phyloP scores from a whole-genome alignment of 2,329 filamentous ascomycete genomes.

The Aureobasidium sp. region DNA sequence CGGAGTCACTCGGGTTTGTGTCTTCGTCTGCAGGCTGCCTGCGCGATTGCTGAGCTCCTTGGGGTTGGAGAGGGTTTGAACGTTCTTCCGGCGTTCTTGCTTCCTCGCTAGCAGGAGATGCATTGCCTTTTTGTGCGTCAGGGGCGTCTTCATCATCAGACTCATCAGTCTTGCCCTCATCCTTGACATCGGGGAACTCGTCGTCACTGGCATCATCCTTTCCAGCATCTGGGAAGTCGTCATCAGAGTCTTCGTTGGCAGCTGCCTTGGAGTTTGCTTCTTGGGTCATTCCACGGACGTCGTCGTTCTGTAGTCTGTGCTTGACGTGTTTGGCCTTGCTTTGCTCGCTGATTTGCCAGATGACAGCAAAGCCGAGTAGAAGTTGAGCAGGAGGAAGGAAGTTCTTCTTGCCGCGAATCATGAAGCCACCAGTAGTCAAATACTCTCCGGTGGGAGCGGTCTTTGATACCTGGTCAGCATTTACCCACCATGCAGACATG shows the following conservation, averaged over 20 bases:
- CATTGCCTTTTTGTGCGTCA: constrained; percentile 25
- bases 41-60: constrained; percentile 11
- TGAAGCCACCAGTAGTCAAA: constrained; percentile 68
- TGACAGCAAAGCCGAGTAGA: constrained; percentile 74
- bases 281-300: constrained; percentile 18
- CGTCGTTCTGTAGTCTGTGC: constrained; percentile 50
- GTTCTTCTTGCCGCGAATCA: constrained; percentile 80
- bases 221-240: constrained; percentile 20
- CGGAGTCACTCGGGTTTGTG: constrained; percentile 19
- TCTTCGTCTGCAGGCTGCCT: constrained; percentile 23
- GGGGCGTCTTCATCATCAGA: constrained; percentile 37
- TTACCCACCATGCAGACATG: constrained; percentile 95
- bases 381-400: constrained; percentile 81
- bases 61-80: constrained; percentile 17
- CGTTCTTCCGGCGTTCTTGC: constrained; percentile 8
- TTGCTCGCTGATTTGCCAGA: constrained; percentile 84
- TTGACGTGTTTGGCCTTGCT: constrained; percentile 75
- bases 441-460: constrained; percentile 72
- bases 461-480: constrained; percentile 83
- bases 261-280: constrained; percentile 12
- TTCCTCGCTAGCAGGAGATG: constrained; percentile 16
- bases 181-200: constrained; percentile 20
- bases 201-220: constrained; percentile 23
- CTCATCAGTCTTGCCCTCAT: constrained; percentile 31
- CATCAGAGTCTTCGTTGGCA: constrained; percentile 18